Conservation (phyloP, 1,139 yeast species). For the Scheffersomyces titani region DNA sequence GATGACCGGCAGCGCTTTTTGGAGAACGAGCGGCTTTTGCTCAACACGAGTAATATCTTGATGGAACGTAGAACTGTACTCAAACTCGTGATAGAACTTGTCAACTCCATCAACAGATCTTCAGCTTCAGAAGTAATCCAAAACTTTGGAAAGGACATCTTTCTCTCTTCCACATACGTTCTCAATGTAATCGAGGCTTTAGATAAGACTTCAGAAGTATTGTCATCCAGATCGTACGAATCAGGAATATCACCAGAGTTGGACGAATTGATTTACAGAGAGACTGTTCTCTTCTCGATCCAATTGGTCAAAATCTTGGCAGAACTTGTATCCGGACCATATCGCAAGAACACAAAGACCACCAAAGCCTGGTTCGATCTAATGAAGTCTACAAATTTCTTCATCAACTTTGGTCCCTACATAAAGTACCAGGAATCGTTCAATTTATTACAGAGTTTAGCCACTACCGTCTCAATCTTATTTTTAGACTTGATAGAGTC, state of each 20-base stretch:
- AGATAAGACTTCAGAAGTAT: constrained; percentile 5
- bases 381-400: constrained; percentile 45
- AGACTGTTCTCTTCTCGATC: constrained; percentile 36
- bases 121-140: constrained; percentile 31
- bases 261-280: constrained; percentile 29
- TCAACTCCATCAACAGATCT: constrained; percentile 36
- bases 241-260: constrained; percentile 20
- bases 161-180: constrained; percentile 28
- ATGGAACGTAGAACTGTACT: constrained; percentile 49
- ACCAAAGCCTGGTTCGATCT: constrained; percentile 60
- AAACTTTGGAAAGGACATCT: constrained; percentile 42
- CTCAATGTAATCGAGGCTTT: constrained; percentile 24
- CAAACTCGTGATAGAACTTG: constrained; percentile 38
- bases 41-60: constrained; percentile 37
- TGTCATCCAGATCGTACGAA: constrained; percentile 10
- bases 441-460: constrained; percentile 46
- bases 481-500: constrained; percentile 57
- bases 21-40: constrained; percentile 29
- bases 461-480: constrained; percentile 50
- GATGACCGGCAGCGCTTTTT: constrained; percentile 34
- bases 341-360: constrained; percentile 27
- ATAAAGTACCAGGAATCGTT: constrained; percentile 34
- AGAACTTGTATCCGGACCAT: constrained; percentile 37
- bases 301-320: constrained; percentile 48
- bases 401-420: constrained; percentile 27